Percentiles rank a stretch among this genome's conserved stretches.
phyloP scores from a whole-genome alignment of 768 basidiomycete genomes.

The Porpolomopsis calyptriformis region DNA sequence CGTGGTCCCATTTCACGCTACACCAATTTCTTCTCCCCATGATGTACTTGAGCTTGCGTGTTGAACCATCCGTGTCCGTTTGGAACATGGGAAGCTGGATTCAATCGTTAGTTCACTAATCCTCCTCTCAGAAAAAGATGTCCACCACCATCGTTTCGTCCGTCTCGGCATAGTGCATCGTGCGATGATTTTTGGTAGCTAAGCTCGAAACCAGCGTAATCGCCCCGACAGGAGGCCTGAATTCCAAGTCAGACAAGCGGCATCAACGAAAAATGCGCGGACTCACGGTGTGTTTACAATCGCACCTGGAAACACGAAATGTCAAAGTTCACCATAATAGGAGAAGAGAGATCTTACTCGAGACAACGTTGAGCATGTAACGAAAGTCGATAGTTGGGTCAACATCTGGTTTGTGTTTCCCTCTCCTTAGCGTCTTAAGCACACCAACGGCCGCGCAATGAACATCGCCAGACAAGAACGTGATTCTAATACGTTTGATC shows the following conservation, averaged over 20 bases:
- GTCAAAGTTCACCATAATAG: constrained; percentile 1
- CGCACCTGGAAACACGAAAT: constrained; percentile 43
- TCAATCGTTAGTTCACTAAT: neutral
- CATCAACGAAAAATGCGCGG: neutral
- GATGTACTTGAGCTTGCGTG: constrained; percentile 69
- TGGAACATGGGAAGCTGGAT: constrained; percentile 64
- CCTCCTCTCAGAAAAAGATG: neutral
- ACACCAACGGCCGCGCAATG: constrained; percentile 82
- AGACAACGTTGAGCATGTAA: constrained; percentile 85
- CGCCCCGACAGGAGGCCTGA: constrained; percentile 55
- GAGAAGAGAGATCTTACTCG: constrained; percentile 39
- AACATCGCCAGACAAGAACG: constrained; percentile 87
- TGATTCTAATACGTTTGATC: constrained; percentile 56
- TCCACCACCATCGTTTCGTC: constrained; percentile 74
- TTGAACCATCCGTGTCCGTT: constrained; percentile 63
- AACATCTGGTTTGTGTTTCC: constrained; percentile 37
- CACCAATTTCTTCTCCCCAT: constrained; percentile 91
- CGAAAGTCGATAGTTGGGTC: constrained; percentile 55
- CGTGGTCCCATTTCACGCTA: constrained; percentile 46
- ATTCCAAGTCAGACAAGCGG: neutral
- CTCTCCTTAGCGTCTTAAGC: constrained; percentile 52
- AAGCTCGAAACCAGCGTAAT: constrained; percentile 73
- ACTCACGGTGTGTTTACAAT: constrained; percentile 93
- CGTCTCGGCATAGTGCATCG: constrained; percentile 70
- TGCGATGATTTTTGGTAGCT: constrained; percentile 74